Percentiles rank a stretch among this genome's conserved stretches.
Evolutionary conservation across 345 rosid genomes (phyloP).

Genomic region (Populus deltoides): DNA sequence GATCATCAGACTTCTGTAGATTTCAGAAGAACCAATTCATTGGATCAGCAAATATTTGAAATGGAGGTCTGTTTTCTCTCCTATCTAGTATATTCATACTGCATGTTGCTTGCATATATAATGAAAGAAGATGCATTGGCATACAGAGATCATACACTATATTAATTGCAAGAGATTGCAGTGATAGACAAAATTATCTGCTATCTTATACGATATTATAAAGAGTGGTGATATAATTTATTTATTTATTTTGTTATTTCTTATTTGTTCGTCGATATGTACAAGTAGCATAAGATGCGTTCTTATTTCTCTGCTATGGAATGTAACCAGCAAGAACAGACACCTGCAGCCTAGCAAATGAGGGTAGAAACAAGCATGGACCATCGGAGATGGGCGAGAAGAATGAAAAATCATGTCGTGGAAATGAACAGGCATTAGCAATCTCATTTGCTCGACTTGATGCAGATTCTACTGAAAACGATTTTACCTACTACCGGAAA

Average conservation of each 20-base stretch:
- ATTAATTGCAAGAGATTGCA: neutral
- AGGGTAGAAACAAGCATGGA: conserved; percentile 33
- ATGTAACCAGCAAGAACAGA: conserved; percentile 29
- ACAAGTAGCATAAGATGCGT: neutral
- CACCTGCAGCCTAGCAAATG: conserved; percentile 41
- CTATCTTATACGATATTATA: neutral
- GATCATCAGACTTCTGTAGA: conserved; percentile 11
- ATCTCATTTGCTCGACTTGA: conserved; percentile 40
- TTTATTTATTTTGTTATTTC: neutral
- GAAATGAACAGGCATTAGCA: conserved; percentile 48
- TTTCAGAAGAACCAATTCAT: conserved; percentile 18
- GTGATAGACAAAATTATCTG: neutral
- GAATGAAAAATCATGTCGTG: conserved; percentile 48
- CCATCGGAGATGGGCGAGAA: conserved; percentile 33
- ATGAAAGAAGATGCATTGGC: neutral
- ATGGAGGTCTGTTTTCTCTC: conserved; percentile 33
- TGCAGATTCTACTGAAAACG: conserved; percentile 24
- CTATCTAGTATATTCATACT: neutral
- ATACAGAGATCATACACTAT: neutral
- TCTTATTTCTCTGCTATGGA: conserved; percentile 14
- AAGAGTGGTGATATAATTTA: neutral
- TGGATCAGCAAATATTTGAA: conserved; percentile 27
- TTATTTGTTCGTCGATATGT: neutral
- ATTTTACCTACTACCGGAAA: neutral
- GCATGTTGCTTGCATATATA: neutral